These are phyloP conservation scores for Pluteus cervinus DNA, from an alignment of 768 basidiomycete genomes.

Conservation along the genomic window DNA sequence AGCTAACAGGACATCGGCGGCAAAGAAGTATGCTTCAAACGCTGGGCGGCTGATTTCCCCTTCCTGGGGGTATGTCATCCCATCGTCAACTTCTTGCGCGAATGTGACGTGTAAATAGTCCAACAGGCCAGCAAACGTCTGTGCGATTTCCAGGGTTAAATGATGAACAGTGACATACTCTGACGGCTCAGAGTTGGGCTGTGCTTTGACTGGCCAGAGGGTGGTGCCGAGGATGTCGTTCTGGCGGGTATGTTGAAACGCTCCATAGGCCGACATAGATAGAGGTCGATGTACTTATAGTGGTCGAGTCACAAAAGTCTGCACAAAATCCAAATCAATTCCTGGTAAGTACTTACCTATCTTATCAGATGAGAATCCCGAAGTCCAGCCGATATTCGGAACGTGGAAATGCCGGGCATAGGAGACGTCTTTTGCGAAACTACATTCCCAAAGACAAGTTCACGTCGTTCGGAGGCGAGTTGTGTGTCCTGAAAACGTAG, in stretches of 20 bases:
- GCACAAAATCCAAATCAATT: no score
- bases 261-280: conserved; percentile 70
- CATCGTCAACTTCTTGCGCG: conserved; percentile 67
- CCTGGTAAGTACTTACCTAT: no score
- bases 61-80: conserved; percentile 85
- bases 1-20: conserved; percentile 70
- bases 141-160: conserved; percentile 37
- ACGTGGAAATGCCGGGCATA: no score
- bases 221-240: conserved; percentile 37
- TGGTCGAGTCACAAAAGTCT: no score
- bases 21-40: conserved; percentile 76
- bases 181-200: conserved; percentile 10
- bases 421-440: no score
- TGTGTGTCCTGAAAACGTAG: no score
- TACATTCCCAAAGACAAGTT: no score
- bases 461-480: no score
- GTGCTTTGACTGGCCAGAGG: conserved; percentile 33
- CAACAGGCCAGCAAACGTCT: conserved; percentile 41
- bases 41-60: conserved; percentile 40
- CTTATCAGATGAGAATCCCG: no score
- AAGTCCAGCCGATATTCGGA: no score
- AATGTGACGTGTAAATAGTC: conserved; percentile 58
- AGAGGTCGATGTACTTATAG: background rate
- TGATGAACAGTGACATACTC: conserved; percentile 45
- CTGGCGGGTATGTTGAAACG: conserved; percentile 33